Base-by-base conservation (phyloP, 2,329 filamentous ascomycete species). In the Biscogniauxia sp. region DNA sequence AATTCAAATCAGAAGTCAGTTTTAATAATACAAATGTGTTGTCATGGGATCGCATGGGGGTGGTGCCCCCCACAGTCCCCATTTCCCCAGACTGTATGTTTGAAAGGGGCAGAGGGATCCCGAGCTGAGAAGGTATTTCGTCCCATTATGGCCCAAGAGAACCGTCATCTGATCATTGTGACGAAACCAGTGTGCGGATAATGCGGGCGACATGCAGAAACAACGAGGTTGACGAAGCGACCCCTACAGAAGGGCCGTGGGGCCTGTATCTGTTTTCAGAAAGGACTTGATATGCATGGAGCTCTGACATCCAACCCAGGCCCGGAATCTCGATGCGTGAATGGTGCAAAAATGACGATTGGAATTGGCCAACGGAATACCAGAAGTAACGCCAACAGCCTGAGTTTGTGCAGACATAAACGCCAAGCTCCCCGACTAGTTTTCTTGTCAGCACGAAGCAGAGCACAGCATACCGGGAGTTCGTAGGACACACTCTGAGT, bases 391-490 rank as follows among this genome's bases (percentile, higher is more conserved):
- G 60, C 37, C 57, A 56, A 45, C 56, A 61, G 57, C 55, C 62
- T 56, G 53, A 60, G 60, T 58, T 56, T 56, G 53, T 49, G 58
- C 54, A 61, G 61, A 58, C 20, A 55, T 23, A 59, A 62, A 68
- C 64, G 66, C 61, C 63, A 60, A 62, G 57, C 66, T 62, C 61
- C 62, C 64, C 66, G 66, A 56, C 59, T 64, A 41, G 26, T 9
- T 61, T 66, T 64, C 66, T 66, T 66, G 66, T 65, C 55, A 50
- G 52, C 51, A 57, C 2, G 56, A 56, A 59, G 58, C 58, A 55
- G 26, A 61, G 8, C 54, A 51, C 51, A 58, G 55, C 64, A 53
- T 66, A 66, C 66, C 59, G 63, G 61, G 51, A 62, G 59, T 54
- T 59, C 61, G 23, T 60, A 55, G 45, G 56, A 59, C 64, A 58